A percentile compares a stretch with the other conserved stretches of the same genome.
phyloP scores from a whole-genome alignment of 345 rosid species.

The Noccaea bulbosa region DNA sequence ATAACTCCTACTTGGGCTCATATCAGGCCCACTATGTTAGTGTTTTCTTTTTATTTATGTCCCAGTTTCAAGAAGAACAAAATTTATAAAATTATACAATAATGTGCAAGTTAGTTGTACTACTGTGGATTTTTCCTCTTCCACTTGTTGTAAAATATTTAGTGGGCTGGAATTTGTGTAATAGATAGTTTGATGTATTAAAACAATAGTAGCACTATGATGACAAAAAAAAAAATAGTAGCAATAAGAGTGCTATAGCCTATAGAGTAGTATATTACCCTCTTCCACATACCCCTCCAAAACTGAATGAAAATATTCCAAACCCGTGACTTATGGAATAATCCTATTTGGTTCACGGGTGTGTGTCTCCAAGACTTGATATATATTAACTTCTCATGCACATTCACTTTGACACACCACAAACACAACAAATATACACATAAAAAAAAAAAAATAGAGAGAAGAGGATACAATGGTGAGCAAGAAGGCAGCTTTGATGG shows the following conservation, averaged over 20 bases:
- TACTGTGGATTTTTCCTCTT: not conserved
- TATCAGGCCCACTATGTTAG: not conserved
- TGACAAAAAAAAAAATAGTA: not conserved
- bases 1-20: not conserved
- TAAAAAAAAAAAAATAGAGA: not conserved
- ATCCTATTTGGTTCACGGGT: constrained; percentile 28
- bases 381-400: constrained; percentile 4
- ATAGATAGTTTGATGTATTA: not conserved
- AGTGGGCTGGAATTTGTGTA: not conserved
- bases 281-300: constrained; percentile 16
- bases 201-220: not conserved
- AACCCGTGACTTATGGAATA: constrained; percentile 27
- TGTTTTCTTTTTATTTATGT: not conserved
- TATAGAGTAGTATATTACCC: not conserved
- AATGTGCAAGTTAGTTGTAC: not conserved
- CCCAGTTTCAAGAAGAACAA: not conserved
- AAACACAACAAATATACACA: not conserved
- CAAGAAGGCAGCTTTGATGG: constrained; percentile 3
- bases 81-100: not conserved
- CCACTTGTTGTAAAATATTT: not conserved
- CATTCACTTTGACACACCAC: constrained; percentile 21
- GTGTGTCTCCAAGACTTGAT: not conserved
- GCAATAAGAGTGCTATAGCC: not conserved
- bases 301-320: not conserved
- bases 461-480: constrained; percentile 26